These are phyloP conservation scores for Talaromyces verruculosus DNA, from an alignment of 2,329 filamentous ascomycete genomes.

Conservation along the genomic window DNA sequence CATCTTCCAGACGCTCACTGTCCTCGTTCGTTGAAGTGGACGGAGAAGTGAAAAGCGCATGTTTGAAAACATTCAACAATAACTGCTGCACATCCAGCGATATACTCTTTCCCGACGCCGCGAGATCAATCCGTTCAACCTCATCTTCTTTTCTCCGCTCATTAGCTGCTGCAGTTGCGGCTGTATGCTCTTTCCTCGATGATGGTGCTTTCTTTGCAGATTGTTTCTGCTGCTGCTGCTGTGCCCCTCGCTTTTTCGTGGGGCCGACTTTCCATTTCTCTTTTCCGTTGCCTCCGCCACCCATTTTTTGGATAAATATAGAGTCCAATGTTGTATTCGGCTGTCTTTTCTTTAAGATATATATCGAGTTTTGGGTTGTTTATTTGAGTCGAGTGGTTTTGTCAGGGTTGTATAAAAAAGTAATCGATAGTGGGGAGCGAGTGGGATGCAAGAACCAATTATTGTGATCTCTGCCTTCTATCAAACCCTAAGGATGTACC, in stretches of 20 bases:
- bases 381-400: not conserved
- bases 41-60: conserved; percentile 39
- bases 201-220: not conserved
- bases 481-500: not conserved
- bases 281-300: conserved; percentile 9
- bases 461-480: not conserved
- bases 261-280: not conserved
- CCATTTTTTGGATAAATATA: not conserved
- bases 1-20: conserved; percentile 42
- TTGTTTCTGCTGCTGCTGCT: not conserved
- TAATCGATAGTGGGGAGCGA: not conserved
- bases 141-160: conserved; percentile 17
- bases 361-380: not conserved
- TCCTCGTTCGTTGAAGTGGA: not conserved
- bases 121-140: conserved; percentile 28
- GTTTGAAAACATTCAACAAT: conserved; percentile 70
- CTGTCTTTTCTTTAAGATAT: not conserved
- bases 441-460: conserved; percentile 1
- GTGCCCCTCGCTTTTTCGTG: not conserved
- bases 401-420: conserved; percentile 8
- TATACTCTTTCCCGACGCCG: conserved; percentile 32
- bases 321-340: not conserved
- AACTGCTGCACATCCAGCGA: conserved; percentile 63
- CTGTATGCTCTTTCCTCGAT: conserved; percentile 44
- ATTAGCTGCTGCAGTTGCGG: conserved; percentile 16